These are phyloP conservation scores for Thymus mandschuricus DNA, from an alignment of 257 asterid species.

Conservation along the genomic window DNA sequence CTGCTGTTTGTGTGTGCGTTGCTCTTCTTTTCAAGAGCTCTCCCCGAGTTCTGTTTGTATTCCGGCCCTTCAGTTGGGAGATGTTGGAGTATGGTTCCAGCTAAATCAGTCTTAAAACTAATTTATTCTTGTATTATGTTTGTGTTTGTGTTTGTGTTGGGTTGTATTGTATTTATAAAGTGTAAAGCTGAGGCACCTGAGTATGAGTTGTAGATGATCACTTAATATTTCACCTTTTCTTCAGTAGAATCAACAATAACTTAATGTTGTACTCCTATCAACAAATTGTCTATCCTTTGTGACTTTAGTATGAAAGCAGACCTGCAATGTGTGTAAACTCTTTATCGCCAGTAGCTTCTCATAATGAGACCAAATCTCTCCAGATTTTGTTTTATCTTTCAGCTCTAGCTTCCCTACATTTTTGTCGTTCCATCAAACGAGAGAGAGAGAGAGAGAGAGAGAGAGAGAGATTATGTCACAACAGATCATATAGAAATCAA, in stretches of 20 bases:
- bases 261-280: constrained; percentile 18
- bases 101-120: constrained; percentile 27
- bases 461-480: background rate
- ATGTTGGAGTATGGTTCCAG: constrained; percentile 77
- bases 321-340: background rate
- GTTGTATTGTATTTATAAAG: constrained; percentile 22
- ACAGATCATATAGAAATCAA: background rate
- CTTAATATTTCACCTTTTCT: constrained; percentile 28
- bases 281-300: background rate
- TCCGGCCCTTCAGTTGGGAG: constrained; percentile 84
- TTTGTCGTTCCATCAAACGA: no score
- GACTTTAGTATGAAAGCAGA: constrained; percentile 1
- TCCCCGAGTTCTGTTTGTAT: constrained; percentile 58
- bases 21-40: constrained; percentile 80
- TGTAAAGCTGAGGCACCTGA: constrained; percentile 38
- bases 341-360: background rate
- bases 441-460: background rate
- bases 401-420: background rate
- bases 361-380: no score
- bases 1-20: constrained; percentile 85
- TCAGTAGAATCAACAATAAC: constrained; percentile 25
- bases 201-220: constrained; percentile 25
- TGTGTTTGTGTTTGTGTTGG: constrained; percentile 29
- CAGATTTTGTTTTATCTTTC: no score
- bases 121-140: constrained; percentile 1